Evolutionary conservation across 805 yeast genomes (phyloP).

Genomic region (Torulaspora gathmanii): DNA sequence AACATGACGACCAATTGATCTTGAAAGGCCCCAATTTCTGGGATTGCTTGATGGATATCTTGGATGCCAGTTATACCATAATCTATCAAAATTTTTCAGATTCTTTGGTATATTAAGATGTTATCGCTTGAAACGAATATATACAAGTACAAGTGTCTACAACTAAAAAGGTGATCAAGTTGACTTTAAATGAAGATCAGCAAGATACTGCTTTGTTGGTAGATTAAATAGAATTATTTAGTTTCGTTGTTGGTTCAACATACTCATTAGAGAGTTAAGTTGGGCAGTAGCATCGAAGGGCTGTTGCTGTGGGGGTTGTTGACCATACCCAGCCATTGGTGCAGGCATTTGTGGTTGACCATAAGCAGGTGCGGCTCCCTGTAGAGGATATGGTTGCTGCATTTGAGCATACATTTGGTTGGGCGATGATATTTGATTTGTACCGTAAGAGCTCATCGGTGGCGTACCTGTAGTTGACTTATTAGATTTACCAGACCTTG

Average conservation of each 20-base stretch:
- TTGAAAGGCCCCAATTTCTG: background rate
- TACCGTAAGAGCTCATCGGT: constrained; percentile 21
- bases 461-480: constrained; percentile 27
- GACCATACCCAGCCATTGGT: constrained; percentile 12
- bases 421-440: constrained; percentile 19
- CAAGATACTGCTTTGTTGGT: background rate
- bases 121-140: background rate
- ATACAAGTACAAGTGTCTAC: too few relatives aligned
- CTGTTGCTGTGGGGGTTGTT: constrained; percentile 23
- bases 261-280: constrained; percentile 40
- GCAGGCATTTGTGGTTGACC: constrained; percentile 15
- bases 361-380: constrained; percentile 12
- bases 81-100: constrained; percentile 5
- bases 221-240: constrained; percentile 7
- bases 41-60: background rate
- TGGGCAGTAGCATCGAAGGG: constrained; percentile 39
- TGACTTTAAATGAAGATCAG: background rate
- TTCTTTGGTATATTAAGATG: background rate
- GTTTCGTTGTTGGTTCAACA: constrained; percentile 39
- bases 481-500: constrained; percentile 67
- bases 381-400: constrained; percentile 20
- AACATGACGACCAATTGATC: constrained; percentile 9
- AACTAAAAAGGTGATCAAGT: background rate
- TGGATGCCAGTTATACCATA: too few relatives aligned
- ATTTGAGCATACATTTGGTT: constrained; percentile 22